phyloP scores from a whole-genome alignment of 192 early-diverging fungal species.

The Linnemannia exigua region DNA sequence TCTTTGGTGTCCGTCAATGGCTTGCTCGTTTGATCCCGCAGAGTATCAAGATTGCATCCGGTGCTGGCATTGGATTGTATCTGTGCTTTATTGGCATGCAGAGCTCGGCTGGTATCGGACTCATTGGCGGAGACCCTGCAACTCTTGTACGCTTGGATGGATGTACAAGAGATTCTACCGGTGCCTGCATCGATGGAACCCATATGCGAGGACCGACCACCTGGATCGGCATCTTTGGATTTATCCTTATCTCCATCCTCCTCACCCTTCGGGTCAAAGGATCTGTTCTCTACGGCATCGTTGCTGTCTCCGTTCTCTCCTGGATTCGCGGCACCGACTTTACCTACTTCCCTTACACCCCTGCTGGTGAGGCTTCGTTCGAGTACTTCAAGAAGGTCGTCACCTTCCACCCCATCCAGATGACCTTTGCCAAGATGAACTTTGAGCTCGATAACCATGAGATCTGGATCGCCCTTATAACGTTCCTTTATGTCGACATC shows the following conservation, averaged over 20 bases:
- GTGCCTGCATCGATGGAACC: conserved; percentile 63
- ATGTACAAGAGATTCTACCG: conserved; percentile 70
- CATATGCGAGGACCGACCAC: conserved; percentile 74
- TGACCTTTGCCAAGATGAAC: conserved; percentile 67
- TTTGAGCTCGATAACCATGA: conserved; percentile 71
- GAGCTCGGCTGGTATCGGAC: conserved; percentile 83
- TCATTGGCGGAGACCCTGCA: conserved; percentile 68
- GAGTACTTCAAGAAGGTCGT: conserved; percentile 77
- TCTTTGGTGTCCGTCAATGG: conserved; percentile 84
- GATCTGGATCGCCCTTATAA: conserved; percentile 84
- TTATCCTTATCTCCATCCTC: conserved; percentile 75
- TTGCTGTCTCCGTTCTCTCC: conserved; percentile 75
- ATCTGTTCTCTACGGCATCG: conserved; percentile 75
- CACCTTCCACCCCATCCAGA: conserved; percentile 70
- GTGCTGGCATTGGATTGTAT: conserved; percentile 81
- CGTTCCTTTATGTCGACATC: conserved; percentile 87
- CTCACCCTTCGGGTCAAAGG: conserved; percentile 75
- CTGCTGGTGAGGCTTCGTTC: conserved; percentile 69
- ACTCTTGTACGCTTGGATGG: conserved; percentile 79
- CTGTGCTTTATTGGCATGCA: conserved; percentile 84
- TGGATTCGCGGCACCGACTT: conserved; percentile 77
- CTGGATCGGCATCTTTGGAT: conserved; percentile 81
- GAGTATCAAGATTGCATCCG: conserved; percentile 78
- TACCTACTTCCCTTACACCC: conserved; percentile 82
- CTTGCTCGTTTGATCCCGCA: conserved; percentile 78